phyloP scores from a whole-genome alignment of 176 grass and related monocot species.

The Chloris gayana region DNA sequence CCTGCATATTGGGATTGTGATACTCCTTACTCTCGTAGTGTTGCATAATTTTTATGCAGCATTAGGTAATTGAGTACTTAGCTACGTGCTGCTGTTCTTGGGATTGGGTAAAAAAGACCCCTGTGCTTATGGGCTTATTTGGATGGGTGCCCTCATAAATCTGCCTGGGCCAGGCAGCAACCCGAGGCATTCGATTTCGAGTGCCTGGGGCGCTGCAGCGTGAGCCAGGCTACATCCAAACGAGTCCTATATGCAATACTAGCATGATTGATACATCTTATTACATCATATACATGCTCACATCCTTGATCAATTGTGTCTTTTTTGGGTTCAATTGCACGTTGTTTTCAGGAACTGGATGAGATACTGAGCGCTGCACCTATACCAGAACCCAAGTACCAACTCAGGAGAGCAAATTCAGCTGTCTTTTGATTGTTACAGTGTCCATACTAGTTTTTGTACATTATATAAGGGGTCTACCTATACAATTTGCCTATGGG shows the following conservation, averaged over 20 bases:
- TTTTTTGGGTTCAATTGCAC: neutral
- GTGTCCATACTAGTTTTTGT: conserved; percentile 60
- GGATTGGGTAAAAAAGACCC: conserved; percentile 18
- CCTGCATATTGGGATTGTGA: neutral
- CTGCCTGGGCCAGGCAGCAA: no score
- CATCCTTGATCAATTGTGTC: neutral
- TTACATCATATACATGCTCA: neutral
- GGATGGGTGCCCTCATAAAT: no score
- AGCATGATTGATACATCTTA: neutral
- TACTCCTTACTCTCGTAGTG: neutral
- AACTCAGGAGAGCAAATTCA: conserved; percentile 73
- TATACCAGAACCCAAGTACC: conserved; percentile 64
- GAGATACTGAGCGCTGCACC: conserved; percentile 51
- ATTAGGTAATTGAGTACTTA: conserved; percentile 25
- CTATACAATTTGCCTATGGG: conserved; percentile 24
- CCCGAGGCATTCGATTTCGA: no score
- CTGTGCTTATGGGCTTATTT: neutral
- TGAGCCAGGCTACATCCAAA: no score
- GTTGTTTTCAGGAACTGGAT: conserved; percentile 74
- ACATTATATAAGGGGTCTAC: conserved; percentile 57
- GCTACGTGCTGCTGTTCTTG: conserved; percentile 14
- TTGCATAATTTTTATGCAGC: conserved; percentile 24
- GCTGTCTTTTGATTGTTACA: conserved; percentile 41
- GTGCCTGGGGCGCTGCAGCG: no score
- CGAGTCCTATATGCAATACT: neutral